A percentile compares a stretch with the other conserved stretches of the same genome.
phyloP scores from a whole-genome alignment of 495 filamentous ascomycete species.

The Podospora sp. region DNA sequence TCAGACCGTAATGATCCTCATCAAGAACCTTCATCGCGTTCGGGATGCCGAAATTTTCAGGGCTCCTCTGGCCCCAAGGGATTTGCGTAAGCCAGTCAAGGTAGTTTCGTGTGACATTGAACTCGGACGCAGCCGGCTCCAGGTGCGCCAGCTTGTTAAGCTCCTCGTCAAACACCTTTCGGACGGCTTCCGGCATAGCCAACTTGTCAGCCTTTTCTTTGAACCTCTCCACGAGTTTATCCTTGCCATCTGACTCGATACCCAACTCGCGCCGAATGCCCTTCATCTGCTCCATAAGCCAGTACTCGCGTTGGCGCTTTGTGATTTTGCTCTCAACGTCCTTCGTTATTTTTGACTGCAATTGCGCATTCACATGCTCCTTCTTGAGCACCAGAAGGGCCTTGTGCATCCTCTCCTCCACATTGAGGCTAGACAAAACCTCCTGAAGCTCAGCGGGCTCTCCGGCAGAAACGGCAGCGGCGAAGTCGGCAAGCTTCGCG shows the following conservation, averaged over 20 bases:
- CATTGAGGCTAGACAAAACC: constrained; percentile 83
- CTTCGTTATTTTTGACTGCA: constrained; percentile 96
- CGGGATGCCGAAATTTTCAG: constrained; percentile 93
- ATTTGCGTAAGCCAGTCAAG: constrained; percentile 98
- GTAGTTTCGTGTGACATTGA: constrained; percentile 99
- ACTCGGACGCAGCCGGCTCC: constrained; percentile 93
- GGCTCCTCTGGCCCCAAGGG: constrained; percentile 94
- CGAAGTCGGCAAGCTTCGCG: constrained; percentile 93
- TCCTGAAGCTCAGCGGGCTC: constrained; percentile 92
- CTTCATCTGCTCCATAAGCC: constrained; percentile 99
- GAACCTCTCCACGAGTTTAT: constrained; percentile 96
- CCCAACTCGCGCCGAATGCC: constrained; percentile 95
- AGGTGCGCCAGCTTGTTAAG: constrained; percentile 94
- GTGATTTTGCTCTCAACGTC: constrained; percentile 98
- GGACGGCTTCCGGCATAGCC: constrained; percentile 94
- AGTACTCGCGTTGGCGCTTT: constrained; percentile 97
- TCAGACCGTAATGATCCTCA: constrained; percentile 95
- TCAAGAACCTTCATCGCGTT: constrained; percentile 90
- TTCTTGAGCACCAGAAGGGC: constrained; percentile 92
- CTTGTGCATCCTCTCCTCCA: constrained; percentile 88
- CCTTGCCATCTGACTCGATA: constrained; percentile 95
- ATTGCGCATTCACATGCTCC: constrained; percentile 94
- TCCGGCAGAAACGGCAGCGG: constrained; percentile 88
- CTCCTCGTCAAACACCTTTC: constrained; percentile 98
- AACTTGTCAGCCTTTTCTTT: constrained; percentile 92